Evolutionary conservation across 2,329 filamentous ascomycete genomes (phyloP), one percentile per base, ranked within the genome.

Genomic region (Diaporthe sp.): DNA sequence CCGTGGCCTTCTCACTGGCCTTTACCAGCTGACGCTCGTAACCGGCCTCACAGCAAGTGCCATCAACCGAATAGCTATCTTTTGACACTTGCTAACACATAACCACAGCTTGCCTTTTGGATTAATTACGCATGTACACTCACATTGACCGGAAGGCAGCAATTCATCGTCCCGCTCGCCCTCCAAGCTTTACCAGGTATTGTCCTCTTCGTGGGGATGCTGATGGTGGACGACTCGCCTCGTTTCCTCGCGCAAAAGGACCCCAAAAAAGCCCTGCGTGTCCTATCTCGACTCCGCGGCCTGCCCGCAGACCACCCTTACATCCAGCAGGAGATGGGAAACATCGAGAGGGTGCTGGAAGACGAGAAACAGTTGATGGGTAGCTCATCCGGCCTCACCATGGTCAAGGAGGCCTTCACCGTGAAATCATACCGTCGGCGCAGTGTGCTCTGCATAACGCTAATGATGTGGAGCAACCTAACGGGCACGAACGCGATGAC

Each of bases 401-500:
- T 78, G 59, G 78, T 79, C 39, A 79, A 77, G 67, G 79, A 80
- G 76, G 78, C 75, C 70, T 85, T 85, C 79, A 71, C 77, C 17
- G 77, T 80, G 82, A 19, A 83, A 87, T 49, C 90, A 88, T 81
- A 81, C 77, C 78, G 80, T 62, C 78, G 78, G 67, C 79, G 80
- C 53, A 79, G 76, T 2, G 73, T 81, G 37, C 80, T 81, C 73
- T 65, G 90, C 44, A 89, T 94, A 68, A 53, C 84, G 3, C 82
- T 90, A 68, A 86, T 92, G 92, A 85, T 94, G 55, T 94, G 91
- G 81, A 93, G 94, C 82, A 92, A 94, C 81, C 92, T 94, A 90
- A 94, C 92, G 0, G 92, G 92, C 13, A 55, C 51, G n/a, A 55
- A 55, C 7, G 51, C n/a, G 25, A 55, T 55, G 51, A 55, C 51